A percentile compares a stretch with the other conserved stretches of the same genome.
Conservation (phyloP, 164 flowering plant species). For the Umbellularia californica region DNA sequence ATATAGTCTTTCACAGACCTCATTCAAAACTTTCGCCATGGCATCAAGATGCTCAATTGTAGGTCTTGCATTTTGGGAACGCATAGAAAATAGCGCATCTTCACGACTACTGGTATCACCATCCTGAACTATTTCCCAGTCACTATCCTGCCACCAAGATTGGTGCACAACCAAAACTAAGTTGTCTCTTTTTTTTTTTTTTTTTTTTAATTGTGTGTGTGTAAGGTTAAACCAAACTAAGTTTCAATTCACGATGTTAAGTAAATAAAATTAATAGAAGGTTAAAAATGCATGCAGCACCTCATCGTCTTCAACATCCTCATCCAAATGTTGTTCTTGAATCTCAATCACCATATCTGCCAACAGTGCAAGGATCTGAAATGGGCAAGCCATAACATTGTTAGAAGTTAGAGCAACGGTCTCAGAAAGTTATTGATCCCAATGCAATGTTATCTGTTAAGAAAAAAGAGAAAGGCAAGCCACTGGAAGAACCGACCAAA, state of each 20-base stretch:
- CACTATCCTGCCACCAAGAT: constrained; percentile 56
- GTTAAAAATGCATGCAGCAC: constrained; percentile 22
- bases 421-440: neutral
- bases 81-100: constrained; percentile 32
- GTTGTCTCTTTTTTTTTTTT: too few relatives aligned
- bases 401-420: neutral
- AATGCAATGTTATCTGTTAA: too few relatives aligned
- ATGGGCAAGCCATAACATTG: neutral
- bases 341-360: constrained; percentile 83
- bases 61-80: constrained; percentile 38
- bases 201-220: too few relatives aligned
- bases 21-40: constrained; percentile 62
- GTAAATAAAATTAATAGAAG: neutral
- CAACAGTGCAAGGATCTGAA: constrained; percentile 70
- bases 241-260: neutral
- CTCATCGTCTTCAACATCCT: constrained; percentile 71
- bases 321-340: constrained; percentile 69
- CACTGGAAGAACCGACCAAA: too few relatives aligned
- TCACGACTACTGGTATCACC: constrained; percentile 29
- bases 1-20: constrained; percentile 30
- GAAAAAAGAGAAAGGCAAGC: too few relatives aligned
- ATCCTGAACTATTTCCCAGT: constrained; percentile 76
- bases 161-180: neutral
- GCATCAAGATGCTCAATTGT: constrained; percentile 61
- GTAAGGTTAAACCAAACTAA: neutral